Base-by-base conservation (phyloP, 2,329 filamentous ascomycete species). In the Beauveria brongniartii region DNA sequence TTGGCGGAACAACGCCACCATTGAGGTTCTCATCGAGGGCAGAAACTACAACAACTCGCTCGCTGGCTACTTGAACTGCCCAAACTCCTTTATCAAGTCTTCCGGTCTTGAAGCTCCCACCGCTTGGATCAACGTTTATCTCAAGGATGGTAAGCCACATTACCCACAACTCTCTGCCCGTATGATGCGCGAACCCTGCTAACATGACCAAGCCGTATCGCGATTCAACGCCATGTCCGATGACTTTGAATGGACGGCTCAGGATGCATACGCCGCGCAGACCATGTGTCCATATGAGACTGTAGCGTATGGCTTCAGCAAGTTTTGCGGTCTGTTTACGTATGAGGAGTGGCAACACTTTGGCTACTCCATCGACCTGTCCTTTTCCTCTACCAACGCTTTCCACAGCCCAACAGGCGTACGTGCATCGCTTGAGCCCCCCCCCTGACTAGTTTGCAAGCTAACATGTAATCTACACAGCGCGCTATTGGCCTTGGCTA, bases 271-370 rank as follows among this genome's bases (percentile, higher is more conserved):
- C 71, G 83, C 86, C 20, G 85, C 85, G 0, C 89, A 92, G 71
- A 85, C 79, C 3, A 78, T 92, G 69, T 92, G 89, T 66, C 85
- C 89, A 0, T 92, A 92, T 68, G 89, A 92, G 71, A 91, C 87
- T 0, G 81, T 90, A n/a, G 85, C 87, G 1, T 86, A 88, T 62
- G 89, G 89, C 24, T 92, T 85, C 75, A 90, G 86, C 65, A 80
- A 79, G 10, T 92, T 90, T 75, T 92, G 89, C 69, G 77, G 84
- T 26, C 78, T 92, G 4, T 92, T 92, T 70, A 91, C 84, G 0
- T 90, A 87, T 65, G 78, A 86, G 22, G 89, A 92, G 69, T 92
- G 88, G 88, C 74, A 83, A 55, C 83, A 80, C 44, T 92, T 88
- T 68, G 85, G 86, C 61, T 92, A 92, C 72, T 82, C 82, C 3